Base-by-base conservation (phyloP, 2,329 filamentous ascomycete species). In the Ceratocystis diversiconidia region DNA sequence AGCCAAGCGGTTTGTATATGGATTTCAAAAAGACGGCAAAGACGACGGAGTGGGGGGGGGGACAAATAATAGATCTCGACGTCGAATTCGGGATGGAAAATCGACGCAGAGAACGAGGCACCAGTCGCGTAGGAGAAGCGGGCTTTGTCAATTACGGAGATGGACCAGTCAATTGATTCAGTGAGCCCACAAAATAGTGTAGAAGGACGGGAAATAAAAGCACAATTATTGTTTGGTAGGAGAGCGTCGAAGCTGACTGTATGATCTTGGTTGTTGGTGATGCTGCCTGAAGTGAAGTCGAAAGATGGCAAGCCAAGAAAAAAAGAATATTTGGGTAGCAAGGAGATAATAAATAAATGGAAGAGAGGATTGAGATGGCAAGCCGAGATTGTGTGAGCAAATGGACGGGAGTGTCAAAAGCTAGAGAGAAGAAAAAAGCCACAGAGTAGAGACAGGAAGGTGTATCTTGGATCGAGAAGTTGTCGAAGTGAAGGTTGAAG, bases 21-120 rank as follows among this genome's bases (percentile, higher is more conserved):
- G 44, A 63, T 67, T 64, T 68, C 50, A 59, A 66, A 68, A 62
- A 22, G 28, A 15, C 36, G 36, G 36, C 10, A 15, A 4, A 61
- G 32, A 61, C 22, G 44, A 65, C 46, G 19, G 15, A 55, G 41
- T 50, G 55, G 28, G 44, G 15, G 15, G 19, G 6, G n/a, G 28
- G 22, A 15, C 36, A 41, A 43, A 59, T 19, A 61, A 43, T 15
- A 57, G 46, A 65, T 65, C 66, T 63, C 66, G 60, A 44, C 30
- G 60, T 67, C 61, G 41, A 22, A 59, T 41, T 41, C 25, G 17
- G 46, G 59, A 15, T 46, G 17, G 52, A 44, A 59, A 52, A 57
- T 28, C 63, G 65, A 63, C 57, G 61, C 64, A 60, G 67, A 64
- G 64, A 66, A 55, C 62, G 63, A 66, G 61, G 64, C 66, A 43